phyloP scores from a whole-genome alignment of 208 protist genomes.

The Zelonia costaricensis region DNA sequence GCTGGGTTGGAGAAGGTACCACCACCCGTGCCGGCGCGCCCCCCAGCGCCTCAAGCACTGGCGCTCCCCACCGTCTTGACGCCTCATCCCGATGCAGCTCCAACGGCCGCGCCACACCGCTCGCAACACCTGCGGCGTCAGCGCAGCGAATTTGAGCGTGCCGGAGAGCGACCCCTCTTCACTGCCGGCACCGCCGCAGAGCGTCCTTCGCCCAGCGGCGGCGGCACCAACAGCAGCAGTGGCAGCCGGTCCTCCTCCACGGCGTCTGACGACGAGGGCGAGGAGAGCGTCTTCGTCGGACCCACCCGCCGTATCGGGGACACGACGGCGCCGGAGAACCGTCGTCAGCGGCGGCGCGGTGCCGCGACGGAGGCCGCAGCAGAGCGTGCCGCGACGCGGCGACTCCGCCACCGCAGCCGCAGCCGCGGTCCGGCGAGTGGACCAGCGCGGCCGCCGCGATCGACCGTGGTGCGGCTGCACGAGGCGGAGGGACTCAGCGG shows the following conservation, averaged over 20 bases:
- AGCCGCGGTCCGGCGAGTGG: too few species aligned
- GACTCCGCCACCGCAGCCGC: not conserved
- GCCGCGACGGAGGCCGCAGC: not conserved
- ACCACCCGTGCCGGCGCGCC: not conserved
- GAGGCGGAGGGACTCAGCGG: conserved; percentile 8
- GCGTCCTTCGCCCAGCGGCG: not conserved
- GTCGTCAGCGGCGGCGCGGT: not conserved
- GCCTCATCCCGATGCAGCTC: too few species aligned
- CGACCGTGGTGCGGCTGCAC: conserved; percentile 2
- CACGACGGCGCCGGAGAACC: not conserved
- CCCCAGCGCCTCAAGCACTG: too few species aligned
- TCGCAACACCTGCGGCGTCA: not conserved
- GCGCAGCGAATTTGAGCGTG: not conserved
- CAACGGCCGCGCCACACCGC: too few species aligned
- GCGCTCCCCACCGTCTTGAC: too few species aligned
- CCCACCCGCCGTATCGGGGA: not conserved
- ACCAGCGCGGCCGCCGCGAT: not conserved
- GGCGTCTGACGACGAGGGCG: too few species aligned
- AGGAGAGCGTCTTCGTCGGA: not conserved
- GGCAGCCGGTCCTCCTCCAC: too few species aligned
- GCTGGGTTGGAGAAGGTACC: too few species aligned
- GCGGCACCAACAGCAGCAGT: too few species aligned
- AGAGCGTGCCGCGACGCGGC: not conserved
- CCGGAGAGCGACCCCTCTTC: not conserved
- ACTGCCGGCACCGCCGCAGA: not conserved